Evolutionary conservation across 176 grass and related monocot genomes (phyloP).

Genomic region (Rhynchospora pubera): DNA sequence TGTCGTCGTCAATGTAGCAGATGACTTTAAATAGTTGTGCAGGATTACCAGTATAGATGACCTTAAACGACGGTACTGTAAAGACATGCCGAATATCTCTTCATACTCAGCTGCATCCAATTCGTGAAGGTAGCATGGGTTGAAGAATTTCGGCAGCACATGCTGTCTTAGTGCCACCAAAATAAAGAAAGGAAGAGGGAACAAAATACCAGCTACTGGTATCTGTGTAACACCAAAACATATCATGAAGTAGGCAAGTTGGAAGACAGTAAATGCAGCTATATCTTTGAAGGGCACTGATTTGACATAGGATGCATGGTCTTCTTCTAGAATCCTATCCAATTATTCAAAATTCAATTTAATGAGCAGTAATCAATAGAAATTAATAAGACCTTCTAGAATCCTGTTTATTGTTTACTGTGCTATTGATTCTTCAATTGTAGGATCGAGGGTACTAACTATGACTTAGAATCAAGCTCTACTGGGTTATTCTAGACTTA

Average conservation of each 20-base stretch:
- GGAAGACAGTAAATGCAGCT: constrained; percentile 63
- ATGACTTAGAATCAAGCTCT: background rate
- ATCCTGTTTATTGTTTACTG: background rate
- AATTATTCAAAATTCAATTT: background rate
- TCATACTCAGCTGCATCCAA: constrained; percentile 83
- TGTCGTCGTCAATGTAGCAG: too few relatives aligned
- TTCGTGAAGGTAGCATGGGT: constrained; percentile 41
- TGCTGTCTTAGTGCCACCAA: constrained; percentile 70
- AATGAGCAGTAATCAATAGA: background rate
- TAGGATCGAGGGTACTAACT: background rate
- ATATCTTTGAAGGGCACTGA: constrained; percentile 65
- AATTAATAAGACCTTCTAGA: background rate
- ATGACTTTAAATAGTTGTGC: background rate
- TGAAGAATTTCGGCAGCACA: constrained; percentile 54
- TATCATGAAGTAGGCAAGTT: constrained; percentile 58
- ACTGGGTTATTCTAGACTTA: background rate
- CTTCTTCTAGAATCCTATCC: constrained; percentile 76
- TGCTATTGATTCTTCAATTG: background rate
- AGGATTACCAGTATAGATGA: constrained; percentile 32
- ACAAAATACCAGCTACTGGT: constrained; percentile 75
- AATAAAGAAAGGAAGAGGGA: constrained; percentile 72
- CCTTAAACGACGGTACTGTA: constrained; percentile 6
- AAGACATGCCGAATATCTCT: constrained; percentile 39
- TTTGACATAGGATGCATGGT: constrained; percentile 78
- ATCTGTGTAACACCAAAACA: constrained; percentile 84